Percentiles rank a stretch among this genome's conserved stretches.
Conservation (phyloP, 352 stramenopile species). For the Pythium inflatum region DNA sequence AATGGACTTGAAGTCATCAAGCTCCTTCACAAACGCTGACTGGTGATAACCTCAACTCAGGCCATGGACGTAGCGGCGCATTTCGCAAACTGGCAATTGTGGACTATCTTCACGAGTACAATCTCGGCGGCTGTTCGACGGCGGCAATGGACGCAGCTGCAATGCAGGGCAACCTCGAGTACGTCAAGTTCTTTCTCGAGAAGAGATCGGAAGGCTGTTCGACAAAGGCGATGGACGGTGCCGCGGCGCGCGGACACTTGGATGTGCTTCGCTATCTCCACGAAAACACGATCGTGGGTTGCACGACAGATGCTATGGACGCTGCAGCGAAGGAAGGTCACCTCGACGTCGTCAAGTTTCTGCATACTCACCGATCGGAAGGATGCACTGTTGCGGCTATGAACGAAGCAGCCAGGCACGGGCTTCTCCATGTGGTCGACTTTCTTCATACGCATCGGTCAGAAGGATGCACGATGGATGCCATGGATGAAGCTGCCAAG, state of each 20-base stretch:
- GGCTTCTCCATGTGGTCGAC: neutral
- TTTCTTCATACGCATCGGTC: constrained; percentile 3
- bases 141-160: neutral
- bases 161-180: neutral
- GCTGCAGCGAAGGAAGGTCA: neutral
- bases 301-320: neutral
- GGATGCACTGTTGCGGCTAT: neutral
- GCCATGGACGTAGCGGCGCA: neutral
- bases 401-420: neutral
- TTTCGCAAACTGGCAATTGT: neutral
- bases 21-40: neutral
- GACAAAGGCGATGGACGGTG: neutral
- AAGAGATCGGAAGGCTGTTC: neutral
- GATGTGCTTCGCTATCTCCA: neutral
- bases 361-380: neutral
- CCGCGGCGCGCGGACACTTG: neutral
- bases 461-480: neutral
- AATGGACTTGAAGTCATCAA: neutral
- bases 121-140: neutral
- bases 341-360: neutral
- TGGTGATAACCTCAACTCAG: neutral
- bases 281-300: neutral
- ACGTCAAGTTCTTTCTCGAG: neutral
- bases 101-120: neutral
- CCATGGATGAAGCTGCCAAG: neutral